Conservation (phyloP, 1,284 basidiomycete species). For the Volvariella surrecta region DNA sequence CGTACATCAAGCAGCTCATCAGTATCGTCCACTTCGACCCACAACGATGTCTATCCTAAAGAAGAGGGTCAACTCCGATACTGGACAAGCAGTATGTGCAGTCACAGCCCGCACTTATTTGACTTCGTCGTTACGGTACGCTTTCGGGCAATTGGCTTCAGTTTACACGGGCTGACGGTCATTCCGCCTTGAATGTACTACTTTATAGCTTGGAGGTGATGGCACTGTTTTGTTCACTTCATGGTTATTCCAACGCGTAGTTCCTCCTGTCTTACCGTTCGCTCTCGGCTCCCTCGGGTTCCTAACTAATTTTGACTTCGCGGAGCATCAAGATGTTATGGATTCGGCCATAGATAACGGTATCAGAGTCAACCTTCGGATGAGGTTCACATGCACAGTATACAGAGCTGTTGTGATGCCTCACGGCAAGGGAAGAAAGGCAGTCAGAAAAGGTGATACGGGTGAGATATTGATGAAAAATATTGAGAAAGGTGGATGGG, state of each 20-base stretch:
- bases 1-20: constrained; percentile 64
- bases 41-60: constrained; percentile 24
- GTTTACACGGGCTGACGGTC: too few relatives aligned
- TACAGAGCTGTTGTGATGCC: constrained; percentile 82
- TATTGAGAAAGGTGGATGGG: constrained; percentile 85
- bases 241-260: constrained; percentile 98
- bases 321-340: constrained; percentile 81
- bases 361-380: constrained; percentile 94
- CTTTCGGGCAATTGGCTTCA: too few relatives aligned
- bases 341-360: constrained; percentile 88
- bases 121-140: constrained; percentile 96
- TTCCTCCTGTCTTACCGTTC: constrained; percentile 95
- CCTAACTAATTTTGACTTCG: constrained; percentile 97
- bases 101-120: constrained; percentile 84
- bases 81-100: constrained; percentile 98
- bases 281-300: constrained; percentile 98
- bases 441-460: constrained; percentile 84
- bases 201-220: constrained; percentile 83
- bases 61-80: constrained; percentile 92
- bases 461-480: constrained; percentile 95
- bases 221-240: constrained; percentile 99
- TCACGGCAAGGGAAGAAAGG: constrained; percentile 63
- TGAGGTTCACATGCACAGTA: constrained; percentile 99
- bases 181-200: constrained; percentile 7
- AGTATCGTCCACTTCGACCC: constrained; percentile 40